phyloP scores from a whole-genome alignment of 2,329 filamentous ascomycete species.

The Gremmenia infestans region DNA sequence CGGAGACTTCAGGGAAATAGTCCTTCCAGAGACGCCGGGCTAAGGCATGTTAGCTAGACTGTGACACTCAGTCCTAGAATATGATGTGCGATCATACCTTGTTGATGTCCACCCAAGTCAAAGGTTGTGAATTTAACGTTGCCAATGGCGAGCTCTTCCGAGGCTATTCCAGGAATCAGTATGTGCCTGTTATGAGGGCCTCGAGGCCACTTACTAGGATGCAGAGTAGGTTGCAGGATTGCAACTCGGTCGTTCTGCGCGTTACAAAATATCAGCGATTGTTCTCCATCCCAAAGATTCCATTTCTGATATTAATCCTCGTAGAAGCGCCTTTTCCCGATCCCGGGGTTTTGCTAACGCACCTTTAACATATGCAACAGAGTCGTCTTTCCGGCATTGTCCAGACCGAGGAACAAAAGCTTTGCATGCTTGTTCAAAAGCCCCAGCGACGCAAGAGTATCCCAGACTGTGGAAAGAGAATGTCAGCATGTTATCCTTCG shows the following conservation, averaged over 20 bases:
- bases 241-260: slow-evolving; percentile 83
- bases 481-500: slow-evolving; percentile 27
- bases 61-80: not conserved
- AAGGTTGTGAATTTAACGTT: slow-evolving; percentile 94
- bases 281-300: not conserved
- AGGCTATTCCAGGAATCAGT: slow-evolving; percentile 49
- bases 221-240: slow-evolving; percentile 82
- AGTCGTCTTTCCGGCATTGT: slow-evolving; percentile 93
- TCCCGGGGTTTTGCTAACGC: slow-evolving; percentile 28
- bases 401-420: slow-evolving; percentile 86
- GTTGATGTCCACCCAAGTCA: slow-evolving; percentile 88
- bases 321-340: not conserved
- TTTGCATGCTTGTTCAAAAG: slow-evolving; percentile 95
- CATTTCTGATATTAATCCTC: slow-evolving; percentile 1
- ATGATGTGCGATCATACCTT: slow-evolving; percentile 51
- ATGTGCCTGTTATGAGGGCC: slow-evolving; percentile 6
- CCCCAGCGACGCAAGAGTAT: slow-evolving; percentile 80
- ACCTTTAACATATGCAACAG: slow-evolving; percentile 95
- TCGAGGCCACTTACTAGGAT: slow-evolving; percentile 61
- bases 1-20: slow-evolving; percentile 93
- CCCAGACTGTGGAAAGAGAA: slow-evolving; percentile 61
- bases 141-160: slow-evolving; percentile 87
- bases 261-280: slow-evolving; percentile 14
- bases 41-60: slow-evolving; percentile 32
- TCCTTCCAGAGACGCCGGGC: slow-evolving; percentile 93